Conservation (phyloP, 2,329 filamentous ascomycete species). For the Cladosporium sp. region DNA sequence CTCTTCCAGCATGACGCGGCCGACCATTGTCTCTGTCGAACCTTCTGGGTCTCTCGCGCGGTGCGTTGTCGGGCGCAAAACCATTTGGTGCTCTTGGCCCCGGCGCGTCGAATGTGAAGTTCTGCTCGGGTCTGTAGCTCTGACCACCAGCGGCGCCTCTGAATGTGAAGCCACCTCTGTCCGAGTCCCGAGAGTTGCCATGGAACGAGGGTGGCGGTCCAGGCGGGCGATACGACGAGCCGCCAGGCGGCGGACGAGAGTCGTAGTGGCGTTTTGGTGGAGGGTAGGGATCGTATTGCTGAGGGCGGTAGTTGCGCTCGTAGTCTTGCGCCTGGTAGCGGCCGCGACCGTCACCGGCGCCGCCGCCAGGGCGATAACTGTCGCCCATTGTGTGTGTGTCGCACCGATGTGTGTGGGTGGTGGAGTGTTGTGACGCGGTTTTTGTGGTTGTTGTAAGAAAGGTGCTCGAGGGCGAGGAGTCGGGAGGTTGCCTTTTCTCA, state of each 20-base stretch:
- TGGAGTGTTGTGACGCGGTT: background rate
- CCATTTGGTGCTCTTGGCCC: conserved; percentile 12
- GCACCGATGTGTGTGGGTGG: background rate
- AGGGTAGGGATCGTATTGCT: conserved; percentile 7
- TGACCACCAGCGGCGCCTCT: conserved; percentile 15
- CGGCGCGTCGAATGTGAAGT: conserved; percentile 17
- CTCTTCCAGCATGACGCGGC: conserved; percentile 7
- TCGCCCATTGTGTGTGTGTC: conserved; percentile 14
- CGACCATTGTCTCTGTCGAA: conserved; percentile 10
- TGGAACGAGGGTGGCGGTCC: conserved; percentile 5
- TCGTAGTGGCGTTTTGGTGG: conserved; percentile 9
- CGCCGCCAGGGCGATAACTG: conserved; percentile 13
- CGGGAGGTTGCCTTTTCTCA: background rate
- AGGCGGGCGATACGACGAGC: background rate
- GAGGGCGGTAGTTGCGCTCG: conserved; percentile 10
- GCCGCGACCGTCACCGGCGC: conserved; percentile 5
- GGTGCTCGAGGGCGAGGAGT: background rate
- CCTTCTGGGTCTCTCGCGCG: conserved; percentile 10
- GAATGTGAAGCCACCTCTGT: conserved; percentile 12
- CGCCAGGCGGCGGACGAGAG: conserved; percentile 1
- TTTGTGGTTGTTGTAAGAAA: background rate
- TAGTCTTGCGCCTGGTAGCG: conserved; percentile 11
- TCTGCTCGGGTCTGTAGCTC: conserved; percentile 14
- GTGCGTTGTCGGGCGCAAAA: conserved; percentile 8
- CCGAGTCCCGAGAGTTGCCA: background rate